Conservation (phyloP, 306 rosid genomes). For the Cucurbita maxima region DNA sequence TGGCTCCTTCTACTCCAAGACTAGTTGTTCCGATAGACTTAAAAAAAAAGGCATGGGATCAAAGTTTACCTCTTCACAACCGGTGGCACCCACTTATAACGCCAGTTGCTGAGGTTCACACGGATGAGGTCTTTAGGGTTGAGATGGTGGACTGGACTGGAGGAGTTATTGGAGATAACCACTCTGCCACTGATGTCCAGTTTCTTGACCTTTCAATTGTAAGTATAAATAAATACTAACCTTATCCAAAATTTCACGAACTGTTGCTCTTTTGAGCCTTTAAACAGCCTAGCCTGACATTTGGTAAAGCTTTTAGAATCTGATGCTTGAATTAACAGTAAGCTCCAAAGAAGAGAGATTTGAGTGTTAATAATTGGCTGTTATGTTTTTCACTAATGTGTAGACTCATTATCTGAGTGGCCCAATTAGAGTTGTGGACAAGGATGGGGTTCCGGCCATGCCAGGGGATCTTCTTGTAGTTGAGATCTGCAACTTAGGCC, state of each 20-base stretch:
- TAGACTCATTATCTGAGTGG: conserved; percentile 83
- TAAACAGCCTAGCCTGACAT: neutral
- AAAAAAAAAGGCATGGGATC: conserved; percentile 60
- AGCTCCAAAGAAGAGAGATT: neutral
- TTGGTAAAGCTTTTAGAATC: neutral
- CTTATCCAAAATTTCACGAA: neutral
- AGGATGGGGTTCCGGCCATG: conserved; percentile 62
- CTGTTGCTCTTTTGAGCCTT: neutral
- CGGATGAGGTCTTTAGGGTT: conserved; percentile 44
- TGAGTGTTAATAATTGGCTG: neutral
- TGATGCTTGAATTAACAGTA: neutral
- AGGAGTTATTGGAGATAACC: conserved; percentile 47
- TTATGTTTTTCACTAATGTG: neutral
- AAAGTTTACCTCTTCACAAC: conserved; percentile 61
- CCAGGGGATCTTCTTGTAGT: conserved; percentile 80
- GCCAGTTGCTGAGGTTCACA: conserved; percentile 29
- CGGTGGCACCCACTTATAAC: conserved; percentile 79
- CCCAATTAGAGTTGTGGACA: conserved; percentile 56
- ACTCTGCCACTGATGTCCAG: conserved; percentile 54
- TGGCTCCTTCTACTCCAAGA: conserved; percentile 58
- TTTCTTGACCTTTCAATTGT: conserved; percentile 47
- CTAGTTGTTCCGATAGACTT: conserved; percentile 51
- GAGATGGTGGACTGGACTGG: conserved; percentile 87
- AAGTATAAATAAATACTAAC: conserved; percentile 17
- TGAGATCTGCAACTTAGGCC: conserved; percentile 86